Percentiles rank a stretch among this genome's conserved stretches.
phyloP scores from a whole-genome alignment of 2,329 filamentous ascomycete genomes.

The Gaeumannomyces tritici region DNA sequence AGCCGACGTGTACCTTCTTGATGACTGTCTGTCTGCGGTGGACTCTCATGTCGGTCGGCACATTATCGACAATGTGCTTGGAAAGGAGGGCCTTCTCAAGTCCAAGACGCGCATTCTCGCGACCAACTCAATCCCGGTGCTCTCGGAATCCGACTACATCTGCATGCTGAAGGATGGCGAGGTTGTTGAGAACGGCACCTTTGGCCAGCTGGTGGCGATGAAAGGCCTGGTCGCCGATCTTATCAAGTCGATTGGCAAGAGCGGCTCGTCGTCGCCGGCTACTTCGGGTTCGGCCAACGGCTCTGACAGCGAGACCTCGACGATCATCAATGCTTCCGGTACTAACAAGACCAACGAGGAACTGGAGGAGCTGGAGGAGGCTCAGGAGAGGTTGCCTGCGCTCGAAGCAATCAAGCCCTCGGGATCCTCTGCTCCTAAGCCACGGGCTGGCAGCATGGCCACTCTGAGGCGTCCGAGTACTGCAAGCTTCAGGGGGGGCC shows the following conservation, averaged over 20 bases:
- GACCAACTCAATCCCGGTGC: conserved; percentile 87
- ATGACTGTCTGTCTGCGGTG: conserved; percentile 93
- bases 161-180: conserved; percentile 73
- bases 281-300: conserved; percentile 26
- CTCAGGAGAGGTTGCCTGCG: conserved; percentile 66
- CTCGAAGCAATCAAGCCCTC: conserved; percentile 61
- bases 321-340: conserved; percentile 40
- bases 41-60: conserved; percentile 95
- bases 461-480: conserved; percentile 86
- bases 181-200: conserved; percentile 81
- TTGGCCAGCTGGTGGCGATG: conserved; percentile 84
- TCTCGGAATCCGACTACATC: conserved; percentile 84
- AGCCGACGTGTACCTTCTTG: conserved; percentile 91
- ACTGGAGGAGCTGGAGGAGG: conserved; percentile 63
- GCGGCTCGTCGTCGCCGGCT: conserved; percentile 31
- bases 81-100: conserved; percentile 68
- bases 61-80: conserved; percentile 89
- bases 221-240: conserved; percentile 83
- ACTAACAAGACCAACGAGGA: conserved; percentile 49
- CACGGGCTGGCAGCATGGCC: conserved; percentile 58
- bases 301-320: conserved; percentile 46
- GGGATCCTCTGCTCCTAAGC: conserved; percentile 35
- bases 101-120: conserved; percentile 88
- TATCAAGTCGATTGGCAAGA: conserved; percentile 64
- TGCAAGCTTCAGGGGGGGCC: conserved; percentile 77